phyloP scores from a whole-genome alignment of 148 eudicot genomes.

The Gaultheria prostrata region DNA sequence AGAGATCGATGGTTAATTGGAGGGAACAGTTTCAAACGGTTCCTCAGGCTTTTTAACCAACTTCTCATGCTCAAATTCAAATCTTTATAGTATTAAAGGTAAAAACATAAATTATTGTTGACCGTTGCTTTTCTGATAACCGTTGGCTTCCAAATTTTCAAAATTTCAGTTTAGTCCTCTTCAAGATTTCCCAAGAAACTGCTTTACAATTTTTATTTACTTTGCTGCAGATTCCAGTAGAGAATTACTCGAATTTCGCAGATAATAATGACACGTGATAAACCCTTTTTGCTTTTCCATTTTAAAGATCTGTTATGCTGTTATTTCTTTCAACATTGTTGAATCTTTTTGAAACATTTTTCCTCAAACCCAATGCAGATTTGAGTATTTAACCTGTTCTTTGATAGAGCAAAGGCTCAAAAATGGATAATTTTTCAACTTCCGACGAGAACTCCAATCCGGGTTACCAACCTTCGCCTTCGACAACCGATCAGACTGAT shows the following conservation, averaged over 20 bases:
- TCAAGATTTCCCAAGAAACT: slow-evolving; percentile 2
- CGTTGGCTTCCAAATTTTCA: slow-evolving; percentile 34
- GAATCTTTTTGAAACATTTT: neutral
- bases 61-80: slow-evolving; percentile 44
- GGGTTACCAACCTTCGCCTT: slow-evolving; percentile 42
- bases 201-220: slow-evolving; percentile 12
- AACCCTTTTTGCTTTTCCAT: slow-evolving; percentile 24
- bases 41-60: neutral
- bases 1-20: slow-evolving; percentile 24
- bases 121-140: slow-evolving; percentile 32
- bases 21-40: slow-evolving; percentile 56
- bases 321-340: neutral
- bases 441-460: slow-evolving; percentile 45
- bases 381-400: neutral
- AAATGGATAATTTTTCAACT: slow-evolving; percentile 42
- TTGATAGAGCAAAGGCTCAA: slow-evolving; percentile 10
- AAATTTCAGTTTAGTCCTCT: slow-evolving; percentile 21
- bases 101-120: slow-evolving; percentile 19
- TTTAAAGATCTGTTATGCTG: slow-evolving; percentile 5
- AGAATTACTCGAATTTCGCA: slow-evolving; percentile 17
- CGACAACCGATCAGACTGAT: slow-evolving; percentile 44
- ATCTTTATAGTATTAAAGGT: slow-evolving; percentile 40
- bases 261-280: slow-evolving; percentile 41
- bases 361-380: slow-evolving; percentile 10
- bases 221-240: slow-evolving; percentile 12